Base-by-base conservation (phyloP, 352 stramenopile species). In the Pythium rhizo-oryzae region DNA sequence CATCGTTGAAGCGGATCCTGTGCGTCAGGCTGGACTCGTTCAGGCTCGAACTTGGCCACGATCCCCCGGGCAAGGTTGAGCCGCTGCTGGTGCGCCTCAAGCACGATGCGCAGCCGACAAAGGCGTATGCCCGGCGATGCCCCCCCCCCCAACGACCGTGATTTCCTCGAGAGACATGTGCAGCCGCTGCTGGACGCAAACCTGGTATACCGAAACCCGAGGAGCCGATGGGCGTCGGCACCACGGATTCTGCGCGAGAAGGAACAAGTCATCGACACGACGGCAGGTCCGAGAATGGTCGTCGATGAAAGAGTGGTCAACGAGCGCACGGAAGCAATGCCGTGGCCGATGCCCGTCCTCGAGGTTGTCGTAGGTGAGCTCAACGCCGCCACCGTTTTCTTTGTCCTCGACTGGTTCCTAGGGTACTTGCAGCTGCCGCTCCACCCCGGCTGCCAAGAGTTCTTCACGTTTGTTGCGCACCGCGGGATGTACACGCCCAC, bases 401-500 rank as follows among this genome's bases (percentile, higher is more conserved):
- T 49, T 23, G 43, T 49, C 6, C 13, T 49, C 0, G 43, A 49
- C 16, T 49, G 43, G 43, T 49, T 49, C 43, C 43, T 8, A 1
- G 43, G 43, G 1, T 49, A 49, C 19, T 49, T 8, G 43, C 43
- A 49, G 19, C n/a, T 49, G 43, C 43, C 43, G 2, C 19, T 49
- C 3, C 43, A 49, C 13, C 5, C 5, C 1, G 43, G 23, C 43
- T 49, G 12, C 16, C 43, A 49, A 15, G 49, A 54, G 24, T 19
- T 54, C 21, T 35, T 54, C 15, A 54, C 49, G 2, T 54, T 54
- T 11, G 16, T 54, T 8, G 37, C 23, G 23, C 24, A 54, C 15
- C 21, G 49, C 13, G 21, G 23, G 7, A 35, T 54, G 49, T 54
- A 54, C 50, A 71, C 39, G 21, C 33, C 54, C 35, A 51, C n/a